phyloP scores from a whole-genome alignment of 257 asterid species.

The Perilla frutescens region DNA sequence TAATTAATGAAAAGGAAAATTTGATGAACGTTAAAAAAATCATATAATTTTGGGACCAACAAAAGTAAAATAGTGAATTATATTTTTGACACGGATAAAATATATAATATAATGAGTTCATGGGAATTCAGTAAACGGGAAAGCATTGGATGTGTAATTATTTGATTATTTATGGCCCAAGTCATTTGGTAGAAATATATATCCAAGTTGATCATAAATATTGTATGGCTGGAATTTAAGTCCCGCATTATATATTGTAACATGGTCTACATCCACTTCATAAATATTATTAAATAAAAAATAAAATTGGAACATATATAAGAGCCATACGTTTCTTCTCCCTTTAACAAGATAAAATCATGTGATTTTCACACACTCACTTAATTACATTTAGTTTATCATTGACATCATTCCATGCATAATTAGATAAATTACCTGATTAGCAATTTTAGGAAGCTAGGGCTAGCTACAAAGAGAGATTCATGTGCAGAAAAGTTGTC shows the following conservation, averaged over 20 bases:
- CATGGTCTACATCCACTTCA: too few relatives aligned
- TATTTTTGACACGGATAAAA: too few relatives aligned
- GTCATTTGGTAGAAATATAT: neutral
- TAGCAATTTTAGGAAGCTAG: neutral
- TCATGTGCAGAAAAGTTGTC: too few relatives aligned
- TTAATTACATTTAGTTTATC: neutral
- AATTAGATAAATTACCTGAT: neutral
- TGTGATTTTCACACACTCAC: neutral
- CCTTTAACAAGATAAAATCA: neutral
- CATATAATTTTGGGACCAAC: too few relatives aligned
- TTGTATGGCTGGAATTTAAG: neutral
- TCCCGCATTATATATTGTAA: neutral
- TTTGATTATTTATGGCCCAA: neutral
- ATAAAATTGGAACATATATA: neutral
- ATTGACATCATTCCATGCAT: neutral
- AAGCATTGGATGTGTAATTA: too few relatives aligned
- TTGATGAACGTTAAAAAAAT: too few relatives aligned
- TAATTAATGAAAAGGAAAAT: too few relatives aligned
- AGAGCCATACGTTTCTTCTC: too few relatives aligned
- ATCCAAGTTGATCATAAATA: neutral
- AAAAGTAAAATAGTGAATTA: too few relatives aligned
- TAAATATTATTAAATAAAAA: too few relatives aligned
- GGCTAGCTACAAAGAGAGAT: neutral
- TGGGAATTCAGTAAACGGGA: too few relatives aligned
- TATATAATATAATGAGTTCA: too few relatives aligned